Evolutionary conservation across 1,139 yeast genomes (phyloP).

Genomic region (Eremothecium gossypii): DNA sequence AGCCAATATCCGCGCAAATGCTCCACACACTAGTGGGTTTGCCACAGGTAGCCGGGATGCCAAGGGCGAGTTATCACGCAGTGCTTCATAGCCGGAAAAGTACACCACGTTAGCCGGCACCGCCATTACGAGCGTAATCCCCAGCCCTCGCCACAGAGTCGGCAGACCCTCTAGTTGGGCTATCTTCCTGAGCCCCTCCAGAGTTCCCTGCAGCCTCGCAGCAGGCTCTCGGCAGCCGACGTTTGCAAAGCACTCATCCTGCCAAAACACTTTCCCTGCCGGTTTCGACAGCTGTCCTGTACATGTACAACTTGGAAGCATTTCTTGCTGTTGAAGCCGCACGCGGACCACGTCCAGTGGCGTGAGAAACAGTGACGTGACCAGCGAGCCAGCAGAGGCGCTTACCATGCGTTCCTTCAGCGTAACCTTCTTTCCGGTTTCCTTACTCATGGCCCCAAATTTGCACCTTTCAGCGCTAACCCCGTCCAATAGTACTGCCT

Average conservation of each 20-base stretch:
- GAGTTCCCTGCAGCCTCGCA: conserved; percentile 43
- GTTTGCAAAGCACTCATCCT: conserved; percentile 28
- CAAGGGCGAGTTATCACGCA: conserved; percentile 67
- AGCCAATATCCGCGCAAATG: conserved; percentile 71
- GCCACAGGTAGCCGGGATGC: conserved; percentile 35
- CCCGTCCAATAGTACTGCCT: no score
- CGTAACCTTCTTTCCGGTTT: conserved; percentile 10
- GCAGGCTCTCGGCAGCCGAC: conserved; percentile 21
- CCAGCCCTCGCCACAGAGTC: conserved; percentile 85
- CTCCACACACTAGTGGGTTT: conserved; percentile 82
- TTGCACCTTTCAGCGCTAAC: no score
- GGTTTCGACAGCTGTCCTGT: conserved; percentile 12
- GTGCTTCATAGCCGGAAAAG: conserved; percentile 84
- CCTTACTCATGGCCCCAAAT: no score
- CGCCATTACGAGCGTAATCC: conserved; percentile 78
- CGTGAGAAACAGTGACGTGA: conserved; percentile 78
- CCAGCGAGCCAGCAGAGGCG: conserved; percentile 84
- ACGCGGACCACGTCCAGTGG: conserved; percentile 93
- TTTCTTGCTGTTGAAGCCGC: conserved; percentile 80
- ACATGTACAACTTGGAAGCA: conserved; percentile 39
- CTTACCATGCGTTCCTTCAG: conserved; percentile 60
- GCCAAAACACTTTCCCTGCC: conserved; percentile 34
- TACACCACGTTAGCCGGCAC: conserved; percentile 89
- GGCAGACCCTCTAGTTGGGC: conserved; percentile 60
- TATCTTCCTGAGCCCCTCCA: conserved; percentile 63